These are phyloP conservation scores for Hypocreales sp. DNA, from an alignment of 2,329 filamentous ascomycete genomes.

Conservation along the genomic window DNA sequence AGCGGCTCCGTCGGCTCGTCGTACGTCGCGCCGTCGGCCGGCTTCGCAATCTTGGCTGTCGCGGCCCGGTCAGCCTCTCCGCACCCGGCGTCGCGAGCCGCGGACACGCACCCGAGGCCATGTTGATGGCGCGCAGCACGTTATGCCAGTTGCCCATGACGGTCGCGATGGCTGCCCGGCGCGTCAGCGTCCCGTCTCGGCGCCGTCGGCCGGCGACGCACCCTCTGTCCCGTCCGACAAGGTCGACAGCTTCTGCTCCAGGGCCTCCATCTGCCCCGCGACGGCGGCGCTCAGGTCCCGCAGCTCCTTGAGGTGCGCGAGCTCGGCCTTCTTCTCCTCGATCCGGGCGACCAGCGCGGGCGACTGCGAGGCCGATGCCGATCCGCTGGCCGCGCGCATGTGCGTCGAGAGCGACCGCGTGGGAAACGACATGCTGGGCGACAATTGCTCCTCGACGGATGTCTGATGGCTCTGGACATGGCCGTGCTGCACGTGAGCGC, in stretches of 20 bases:
- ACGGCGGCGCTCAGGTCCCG: constrained; percentile 65
- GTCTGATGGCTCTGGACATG: too few species aligned
- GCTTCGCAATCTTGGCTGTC: constrained; percentile 53
- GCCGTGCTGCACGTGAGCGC: too few species aligned
- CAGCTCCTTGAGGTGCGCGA: constrained; percentile 64
- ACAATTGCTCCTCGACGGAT: too few species aligned
- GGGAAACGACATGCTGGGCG: constrained; percentile 35
- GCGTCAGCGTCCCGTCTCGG: constrained; percentile 6
- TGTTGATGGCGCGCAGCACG: constrained; percentile 68
- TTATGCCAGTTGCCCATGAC: constrained; percentile 82
- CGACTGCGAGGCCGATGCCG: constrained; percentile 43
- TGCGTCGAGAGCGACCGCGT: constrained; percentile 47
- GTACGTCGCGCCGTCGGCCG: constrained; percentile 24
- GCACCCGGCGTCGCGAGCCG: neutral
- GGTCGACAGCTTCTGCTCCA: constrained; percentile 65
- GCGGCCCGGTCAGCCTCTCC: neutral
- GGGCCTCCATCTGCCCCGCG: constrained; percentile 66
- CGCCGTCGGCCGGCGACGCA: constrained; percentile 17
- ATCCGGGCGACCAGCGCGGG: constrained; percentile 60
- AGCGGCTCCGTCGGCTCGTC: constrained; percentile 35
- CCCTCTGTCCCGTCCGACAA: constrained; percentile 72
- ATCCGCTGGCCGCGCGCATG: constrained; percentile 44
- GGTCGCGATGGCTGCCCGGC: constrained; percentile 53
- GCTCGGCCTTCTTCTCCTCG: constrained; percentile 71
- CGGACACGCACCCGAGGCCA: constrained; percentile 58